These are phyloP conservation scores for Stentor coeruleus DNA, from an alignment of 73 alveolate species.

Conservation along the genomic window DNA sequence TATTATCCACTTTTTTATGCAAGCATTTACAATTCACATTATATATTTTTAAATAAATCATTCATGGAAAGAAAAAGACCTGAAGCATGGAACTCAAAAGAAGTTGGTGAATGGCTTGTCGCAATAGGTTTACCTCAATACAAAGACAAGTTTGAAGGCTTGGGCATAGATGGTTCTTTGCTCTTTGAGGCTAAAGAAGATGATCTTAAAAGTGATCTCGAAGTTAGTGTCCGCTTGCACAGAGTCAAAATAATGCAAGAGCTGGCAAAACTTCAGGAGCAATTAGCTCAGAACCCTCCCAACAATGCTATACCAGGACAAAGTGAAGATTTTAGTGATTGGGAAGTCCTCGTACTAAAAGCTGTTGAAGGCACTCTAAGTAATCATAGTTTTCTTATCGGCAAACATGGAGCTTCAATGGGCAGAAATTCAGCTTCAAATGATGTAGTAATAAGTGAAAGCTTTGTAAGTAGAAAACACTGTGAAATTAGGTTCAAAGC, in stretches of 20 bases:
- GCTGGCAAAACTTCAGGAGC: conserved; percentile 42
- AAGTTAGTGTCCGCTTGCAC: conserved; percentile 51
- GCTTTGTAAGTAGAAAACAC: conserved; percentile 63
- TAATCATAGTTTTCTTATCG: conserved; percentile 56
- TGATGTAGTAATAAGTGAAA: conserved; percentile 64
- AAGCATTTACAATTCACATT: too few species aligned
- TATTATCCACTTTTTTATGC: too few species aligned
- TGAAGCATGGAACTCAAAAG: not conserved
- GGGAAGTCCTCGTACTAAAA: conserved; percentile 58
- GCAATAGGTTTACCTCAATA: not conserved
- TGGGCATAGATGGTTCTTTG: conserved; percentile 58
- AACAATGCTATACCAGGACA: not conserved
- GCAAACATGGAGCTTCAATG: conserved; percentile 65
- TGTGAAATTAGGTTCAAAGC: conserved; percentile 45
- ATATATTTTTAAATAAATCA: not conserved
- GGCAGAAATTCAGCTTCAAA: conserved; percentile 77
- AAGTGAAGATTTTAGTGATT: conserved; percentile 4
- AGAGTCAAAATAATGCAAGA: conserved; percentile 55
- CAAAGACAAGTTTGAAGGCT: conserved; percentile 22
- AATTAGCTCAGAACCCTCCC: not conserved
- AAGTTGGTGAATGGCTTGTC: conserved; percentile 29
- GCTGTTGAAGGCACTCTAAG: conserved; percentile 69
- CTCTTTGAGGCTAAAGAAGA: conserved; percentile 48
- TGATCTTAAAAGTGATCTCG: conserved; percentile 54
- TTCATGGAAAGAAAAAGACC: conserved; percentile 1